Base-by-base conservation (phyloP, 139 green algal species). In the Picochlorum sp. region DNA sequence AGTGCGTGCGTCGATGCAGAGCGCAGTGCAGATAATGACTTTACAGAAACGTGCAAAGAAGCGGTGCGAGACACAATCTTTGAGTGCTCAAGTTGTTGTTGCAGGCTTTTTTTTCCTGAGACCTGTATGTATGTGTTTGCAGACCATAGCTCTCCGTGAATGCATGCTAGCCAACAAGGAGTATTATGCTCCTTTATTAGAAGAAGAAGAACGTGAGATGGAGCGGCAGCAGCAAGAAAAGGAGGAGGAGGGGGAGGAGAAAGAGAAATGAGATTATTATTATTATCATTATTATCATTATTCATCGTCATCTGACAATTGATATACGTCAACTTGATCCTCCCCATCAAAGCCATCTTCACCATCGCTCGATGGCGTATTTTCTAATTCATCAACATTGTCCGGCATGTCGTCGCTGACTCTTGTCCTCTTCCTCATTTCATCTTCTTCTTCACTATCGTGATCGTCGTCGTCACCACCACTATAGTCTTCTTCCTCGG, bases 141-240 rank as follows among this genome's bases (percentile, higher is more conserved):
- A 77, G 67, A 90, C 83, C 6, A 38, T 70, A 10, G 49, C 45
- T 6, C 67, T 91, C 62, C 74, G 79, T 34, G 66, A 83, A 20
- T 92, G 84, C 77, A 90, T 92, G 84, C 26, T 82, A 50, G 38
- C 45, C 13, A 65, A 89, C 55, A 52, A 66, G 18, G 82, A 86
- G 1, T 90, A 90, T 63, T 90, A 92, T 37, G 64, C 58, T 11
- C 60, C 69, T 1, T 52, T 88, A 23, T 57, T 86, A 14, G 70
- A 83, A 38, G 71, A 78, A 18, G 71, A 78, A 21, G 66, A 78
- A 65, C 49, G 49, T 20, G 51, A 56, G 20, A 23, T 61, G 49
- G 45, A 69, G 38, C 30, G 37, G 50, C 20, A 65, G 11, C 20
- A 65, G n/a, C 20, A 52, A 28, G 58, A 52, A 65, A 58, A 65